Evolutionary conservation across 1,284 basidiomycete genomes (phyloP).

Genomic region (Cerioporus squamosus): DNA sequence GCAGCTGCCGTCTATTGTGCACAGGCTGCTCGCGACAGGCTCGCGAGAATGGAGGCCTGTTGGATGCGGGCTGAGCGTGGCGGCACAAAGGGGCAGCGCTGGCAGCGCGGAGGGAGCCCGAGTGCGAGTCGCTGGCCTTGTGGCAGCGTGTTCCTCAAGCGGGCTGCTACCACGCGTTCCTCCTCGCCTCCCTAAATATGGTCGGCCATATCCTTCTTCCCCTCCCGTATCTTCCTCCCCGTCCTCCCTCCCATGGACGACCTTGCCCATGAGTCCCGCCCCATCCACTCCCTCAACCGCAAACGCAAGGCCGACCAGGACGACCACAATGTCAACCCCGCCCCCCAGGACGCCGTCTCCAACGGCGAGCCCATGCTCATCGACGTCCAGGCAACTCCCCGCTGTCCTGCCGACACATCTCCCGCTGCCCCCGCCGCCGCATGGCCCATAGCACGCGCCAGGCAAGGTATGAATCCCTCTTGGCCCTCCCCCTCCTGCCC

Average conservation of each 20-base stretch:
- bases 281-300: slow-evolving; percentile 45
- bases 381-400: slow-evolving; percentile 38
- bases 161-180: slow-evolving; percentile 38
- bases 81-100: slow-evolving; percentile 3
- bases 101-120: slow-evolving; percentile 9
- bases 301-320: slow-evolving; percentile 62
- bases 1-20: neutral
- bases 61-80: too few species aligned
- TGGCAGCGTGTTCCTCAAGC: slow-evolving; percentile 36
- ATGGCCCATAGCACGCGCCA: slow-evolving; percentile 29
- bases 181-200: slow-evolving; percentile 37
- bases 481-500: slow-evolving; percentile 32
- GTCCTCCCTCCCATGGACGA: slow-evolving; percentile 51
- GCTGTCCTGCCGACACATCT: slow-evolving; percentile 39
- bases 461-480: slow-evolving; percentile 23
- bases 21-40: neutral
- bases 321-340: slow-evolving; percentile 37
- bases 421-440: slow-evolving; percentile 29
- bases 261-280: slow-evolving; percentile 46
- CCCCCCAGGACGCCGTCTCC: slow-evolving; percentile 30
- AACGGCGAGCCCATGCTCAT: slow-evolving; percentile 32
- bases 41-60: neutral
- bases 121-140: slow-evolving; percentile 18
- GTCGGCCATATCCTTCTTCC: slow-evolving; percentile 35
- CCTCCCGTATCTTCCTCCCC: slow-evolving; percentile 33